Evolutionary conservation across 2,329 filamentous ascomycete species (phyloP), one percentile per base, ranked within the genome.

Genomic region (Leptosphaerulina australis): DNA sequence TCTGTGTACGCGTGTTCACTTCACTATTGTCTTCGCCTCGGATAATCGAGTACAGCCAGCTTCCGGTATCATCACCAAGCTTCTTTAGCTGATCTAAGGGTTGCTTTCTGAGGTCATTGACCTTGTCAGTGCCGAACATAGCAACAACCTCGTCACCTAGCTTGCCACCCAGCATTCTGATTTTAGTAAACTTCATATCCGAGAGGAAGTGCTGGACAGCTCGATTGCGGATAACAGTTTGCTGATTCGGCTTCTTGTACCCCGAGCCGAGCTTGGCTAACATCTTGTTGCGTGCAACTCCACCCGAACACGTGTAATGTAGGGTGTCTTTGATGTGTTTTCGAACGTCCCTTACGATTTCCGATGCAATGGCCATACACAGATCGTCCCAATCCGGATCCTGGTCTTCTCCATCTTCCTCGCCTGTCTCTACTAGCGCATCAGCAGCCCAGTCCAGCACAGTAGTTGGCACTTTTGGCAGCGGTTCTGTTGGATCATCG

Each of bases 351-450:
- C 90, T 84, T 25, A 97, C 85, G 62, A 97, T 94, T 67, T 97
- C 91, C 2, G 91, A 92, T 0, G 89, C 94, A 64, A 97, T 84
- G 22, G 90, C 79, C 69, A 96, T 88, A 12, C 84, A 88, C 58
- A 97, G 82, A 76, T 99, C 94, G 71, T 99, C 93, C 94, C 94
- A 99, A 74, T 99, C 94, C 1, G 91, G 90, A 65, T 95, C 88
- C 60, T 88, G 82, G 15, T 87, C 82, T 71, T 96, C 92, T 18
- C 79, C 78, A 29, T 84, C 79, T 58, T 94, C 86, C 34, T 84
- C 79, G 55, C 94, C 86, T 38, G 96, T 77, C 67, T 92, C 90
- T 12, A 95, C 79, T 46, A 96, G 76, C n/a, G 85, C 88, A 75
- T 96, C 91, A 0, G 87, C 83, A 54, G 87, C 78, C 92, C 92